These are phyloP conservation scores for Lodderomyces pseudojiufengensis DNA, from an alignment of 1,139 yeast genomes.

Conservation along the genomic window DNA sequence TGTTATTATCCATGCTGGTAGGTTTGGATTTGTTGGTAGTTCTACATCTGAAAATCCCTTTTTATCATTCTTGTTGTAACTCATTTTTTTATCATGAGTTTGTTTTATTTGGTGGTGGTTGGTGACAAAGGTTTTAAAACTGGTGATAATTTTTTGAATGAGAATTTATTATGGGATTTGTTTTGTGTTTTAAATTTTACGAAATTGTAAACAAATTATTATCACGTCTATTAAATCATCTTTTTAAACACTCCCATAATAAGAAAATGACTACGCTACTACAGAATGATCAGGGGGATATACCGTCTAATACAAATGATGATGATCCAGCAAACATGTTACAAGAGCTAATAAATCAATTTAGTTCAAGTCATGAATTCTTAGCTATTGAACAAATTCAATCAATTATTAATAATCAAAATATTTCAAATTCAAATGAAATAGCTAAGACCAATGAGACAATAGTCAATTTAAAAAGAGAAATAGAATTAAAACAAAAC, in stretches of 20 bases:
- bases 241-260: too few relatives aligned
- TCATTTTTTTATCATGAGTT: constrained; percentile 9
- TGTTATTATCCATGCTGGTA: constrained; percentile 82
- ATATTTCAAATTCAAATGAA: background rate
- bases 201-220: background rate
- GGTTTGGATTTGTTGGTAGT: constrained; percentile 42
- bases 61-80: constrained; percentile 16
- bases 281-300: too few relatives aligned
- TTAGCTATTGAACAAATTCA: constrained; percentile 3
- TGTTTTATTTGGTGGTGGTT: constrained; percentile 3
- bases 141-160: background rate
- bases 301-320: background rate
- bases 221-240: too few relatives aligned
- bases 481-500: constrained; percentile 16
- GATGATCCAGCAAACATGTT: background rate
- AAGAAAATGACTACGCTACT: too few relatives aligned
- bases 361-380: constrained; percentile 1
- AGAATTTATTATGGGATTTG: too few relatives aligned
- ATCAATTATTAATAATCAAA: background rate
- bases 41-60: constrained; percentile 40
- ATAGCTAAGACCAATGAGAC: constrained; percentile 11
- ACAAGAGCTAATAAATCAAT: constrained; percentile 2
- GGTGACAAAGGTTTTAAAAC: constrained; percentile 1
- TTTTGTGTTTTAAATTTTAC: too few relatives aligned
- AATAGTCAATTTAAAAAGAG: constrained; percentile 18